Evolutionary conservation across 164 flowering plant genomes (phyloP), one percentile per base, ranked within the genome.

Genomic region (Umbellularia californica): DNA sequence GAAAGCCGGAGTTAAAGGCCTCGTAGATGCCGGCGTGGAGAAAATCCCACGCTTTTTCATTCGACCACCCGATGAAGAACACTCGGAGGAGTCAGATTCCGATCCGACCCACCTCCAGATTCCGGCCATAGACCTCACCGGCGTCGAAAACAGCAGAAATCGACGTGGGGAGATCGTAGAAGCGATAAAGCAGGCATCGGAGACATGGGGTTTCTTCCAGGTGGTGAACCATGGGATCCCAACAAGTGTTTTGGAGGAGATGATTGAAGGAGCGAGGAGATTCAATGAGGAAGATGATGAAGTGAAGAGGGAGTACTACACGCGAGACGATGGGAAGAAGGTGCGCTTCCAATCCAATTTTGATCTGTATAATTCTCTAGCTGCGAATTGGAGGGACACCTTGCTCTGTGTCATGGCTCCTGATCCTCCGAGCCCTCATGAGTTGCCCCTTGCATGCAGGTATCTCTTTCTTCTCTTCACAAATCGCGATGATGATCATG

Each of bases 371-470:
- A 13, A 28, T 0, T 68, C 81, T 1, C 58, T 50, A 1, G 68
- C 78, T 2, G 82, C 83, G 2, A 82, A 79, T 50, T 87, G 90
- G 88, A 85, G 84, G 64, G 87, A 87, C 58, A 79, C 83, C 9
- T 50, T 85, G 65, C 6, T 17, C 24, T 76, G 74, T 25, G 1
- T 1, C 22, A 74, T 80, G 80, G 79, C 82, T 65, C 79, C 83
- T 66, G 13, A 72, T 25, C 73, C 73, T 3, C 71, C 75, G 1
- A 19, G 62, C 9, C 82, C 81, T 0, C 64, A 81, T 10, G 85
- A 87, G 12, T 22, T 86, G 50, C 89, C 89, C 3, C 35, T 79
- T 3, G 64, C 50, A 22, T 74, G 76, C 76, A 66, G 76, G 76
- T 74, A 25, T 73, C 20, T 73, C 58, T 17, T 52, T 14, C 58